Evolutionary conservation across 441 rosid genomes (phyloP), one percentile per base, ranked within the genome.

Genomic region (Pelargonium cotyledonis): DNA sequence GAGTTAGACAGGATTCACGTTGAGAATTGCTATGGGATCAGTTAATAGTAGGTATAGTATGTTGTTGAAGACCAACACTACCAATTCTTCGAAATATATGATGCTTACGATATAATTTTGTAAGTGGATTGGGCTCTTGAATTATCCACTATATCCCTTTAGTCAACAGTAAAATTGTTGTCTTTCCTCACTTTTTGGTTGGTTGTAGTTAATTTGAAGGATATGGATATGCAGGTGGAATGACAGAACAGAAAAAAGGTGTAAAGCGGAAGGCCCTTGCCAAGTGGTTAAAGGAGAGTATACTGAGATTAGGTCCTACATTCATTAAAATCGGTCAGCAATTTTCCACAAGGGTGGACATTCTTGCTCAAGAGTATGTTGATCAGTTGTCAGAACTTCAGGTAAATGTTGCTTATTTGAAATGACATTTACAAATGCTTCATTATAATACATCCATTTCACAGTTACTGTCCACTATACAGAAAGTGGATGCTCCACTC

Each of bases 321-420:
- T 95, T 95, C 81, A 95, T 95, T 73, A 95, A 95, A 85, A 85
- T 92, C 76, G 99, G 99, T 18, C 99, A 95, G 80, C 99, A 91
- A 70, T 91, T 95, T 62, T 95, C 99, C 71, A 95, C 99, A 19
- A 88, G 99, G 82, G 97, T 91, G 0, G 99, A 95, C 72, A 95
- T 95, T 77, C 97, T 95, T 82, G 88, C 97, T 78, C 97, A 95
- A 79, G 99, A 95, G 74, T 95, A 90, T 77, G 97, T 95, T 73
- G 99, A 95, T 82, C 97, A 91, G 67, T 76, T 95, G 78, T 86
- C 99, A 14, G 99, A 91, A 75, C 92, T 95, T 82, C 99, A 95
- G 97, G 97, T 95, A 70, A 79, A 4, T 51, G 58, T 68, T 35
- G 58, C 65, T 78, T 16, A 44, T 49, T 65, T 65, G 12, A 26